Percentiles rank a stretch among this genome's conserved stretches.
These are phyloP conservation scores for Kodamaea kakaduensis DNA, from an alignment of 805 yeast genomes.

Conservation along the genomic window DNA sequence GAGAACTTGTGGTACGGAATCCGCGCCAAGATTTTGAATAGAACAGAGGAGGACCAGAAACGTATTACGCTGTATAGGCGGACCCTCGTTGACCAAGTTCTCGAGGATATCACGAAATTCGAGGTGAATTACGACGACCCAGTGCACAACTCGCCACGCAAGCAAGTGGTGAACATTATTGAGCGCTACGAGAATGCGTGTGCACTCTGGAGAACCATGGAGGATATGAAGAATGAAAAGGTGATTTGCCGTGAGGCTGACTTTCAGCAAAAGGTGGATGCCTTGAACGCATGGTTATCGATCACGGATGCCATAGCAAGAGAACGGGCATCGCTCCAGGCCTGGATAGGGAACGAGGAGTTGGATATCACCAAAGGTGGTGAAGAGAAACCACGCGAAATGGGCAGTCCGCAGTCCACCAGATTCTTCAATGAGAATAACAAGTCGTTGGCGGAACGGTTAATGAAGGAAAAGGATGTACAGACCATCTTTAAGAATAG, in stretches of 20 bases:
- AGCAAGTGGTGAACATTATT: constrained; percentile 54
- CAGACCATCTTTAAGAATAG: constrained; percentile 67
- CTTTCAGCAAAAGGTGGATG: constrained; percentile 65
- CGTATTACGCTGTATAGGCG: constrained; percentile 66
- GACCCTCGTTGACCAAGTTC: constrained; percentile 64
- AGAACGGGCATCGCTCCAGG: constrained; percentile 55
- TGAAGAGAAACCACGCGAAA: constrained; percentile 15
- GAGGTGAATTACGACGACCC: constrained; percentile 46
- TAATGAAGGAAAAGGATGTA: constrained; percentile 76
- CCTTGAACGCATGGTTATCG: constrained; percentile 79
- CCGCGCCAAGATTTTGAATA: constrained; percentile 73
- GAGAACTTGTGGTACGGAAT: constrained; percentile 86
- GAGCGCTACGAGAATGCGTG: constrained; percentile 63
- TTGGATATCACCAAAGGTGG: constrained; percentile 54
- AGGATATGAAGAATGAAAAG: constrained; percentile 75
- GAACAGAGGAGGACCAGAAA: constrained; percentile 75
- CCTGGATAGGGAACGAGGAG: constrained; percentile 85
- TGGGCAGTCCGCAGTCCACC: constrained; percentile 14
- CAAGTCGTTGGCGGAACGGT: constrained; percentile 73
- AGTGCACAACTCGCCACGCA: constrained; percentile 26
- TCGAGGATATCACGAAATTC: constrained; percentile 66
- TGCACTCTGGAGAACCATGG: constrained; percentile 72
- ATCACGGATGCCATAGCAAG: constrained; percentile 64
- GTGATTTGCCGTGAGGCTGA: constrained; percentile 63
- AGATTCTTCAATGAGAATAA: constrained; percentile 53